phyloP scores from a whole-genome alignment of 805 yeast genomes.

The Kregervanrija pseudodelftensis region DNA sequence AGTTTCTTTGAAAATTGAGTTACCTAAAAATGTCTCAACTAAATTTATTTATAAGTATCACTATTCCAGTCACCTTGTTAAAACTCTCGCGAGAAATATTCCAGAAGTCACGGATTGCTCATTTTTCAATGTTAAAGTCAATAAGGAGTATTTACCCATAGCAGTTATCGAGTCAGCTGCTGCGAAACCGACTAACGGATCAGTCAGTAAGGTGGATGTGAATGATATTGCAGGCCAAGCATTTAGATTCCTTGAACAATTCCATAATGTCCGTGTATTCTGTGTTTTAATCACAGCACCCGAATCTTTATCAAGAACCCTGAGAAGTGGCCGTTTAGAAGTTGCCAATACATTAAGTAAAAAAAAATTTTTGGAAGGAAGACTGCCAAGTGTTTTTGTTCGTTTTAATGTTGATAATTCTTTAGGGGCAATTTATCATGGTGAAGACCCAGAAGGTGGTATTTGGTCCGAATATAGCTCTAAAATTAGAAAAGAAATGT shows the following conservation, averaged over 20 bases:
- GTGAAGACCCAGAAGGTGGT: conserved; percentile 73
- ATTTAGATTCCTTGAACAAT: conserved; percentile 39
- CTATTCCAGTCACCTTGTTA: conserved; percentile 81
- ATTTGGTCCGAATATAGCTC: conserved; percentile 80
- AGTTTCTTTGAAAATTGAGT: not conserved
- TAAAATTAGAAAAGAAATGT: conserved; percentile 48
- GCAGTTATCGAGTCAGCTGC: conserved; percentile 61
- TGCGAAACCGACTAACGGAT: conserved; percentile 9
- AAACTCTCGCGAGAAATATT: conserved; percentile 74
- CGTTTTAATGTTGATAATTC: conserved; percentile 67
- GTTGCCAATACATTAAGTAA: conserved; percentile 87
- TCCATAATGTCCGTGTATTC: conserved; percentile 70
- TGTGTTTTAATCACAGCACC: conserved; percentile 78
- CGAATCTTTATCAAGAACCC: conserved; percentile 75
- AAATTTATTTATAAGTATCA: conserved; percentile 45
- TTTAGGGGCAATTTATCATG: conserved; percentile 59
- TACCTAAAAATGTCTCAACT: conserved; percentile 4
- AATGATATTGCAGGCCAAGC: conserved; percentile 35
- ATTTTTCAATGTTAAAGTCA: conserved; percentile 76
- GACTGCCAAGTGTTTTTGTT: conserved; percentile 70
- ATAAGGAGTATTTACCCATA: conserved; percentile 76
- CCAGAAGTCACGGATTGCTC: conserved; percentile 83
- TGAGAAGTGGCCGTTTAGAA: conserved; percentile 80
- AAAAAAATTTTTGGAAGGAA: conserved; percentile 69
- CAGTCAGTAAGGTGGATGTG: conserved; percentile 31